Conservation (phyloP, 495 filamentous ascomycete genomes). For the Lophium mytilinum region DNA sequence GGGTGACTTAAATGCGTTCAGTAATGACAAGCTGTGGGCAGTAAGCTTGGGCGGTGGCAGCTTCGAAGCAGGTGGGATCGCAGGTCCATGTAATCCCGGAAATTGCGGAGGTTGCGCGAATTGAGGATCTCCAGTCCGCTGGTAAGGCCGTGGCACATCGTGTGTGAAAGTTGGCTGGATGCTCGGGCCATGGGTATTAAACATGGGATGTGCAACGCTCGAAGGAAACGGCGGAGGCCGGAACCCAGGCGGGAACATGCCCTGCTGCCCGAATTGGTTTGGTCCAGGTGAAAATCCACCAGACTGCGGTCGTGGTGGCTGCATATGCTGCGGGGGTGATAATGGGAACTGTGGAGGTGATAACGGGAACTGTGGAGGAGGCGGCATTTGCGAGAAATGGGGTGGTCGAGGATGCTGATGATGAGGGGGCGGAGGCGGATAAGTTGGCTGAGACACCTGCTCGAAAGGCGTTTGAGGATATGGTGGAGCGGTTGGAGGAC, state of each 20-base stretch:
- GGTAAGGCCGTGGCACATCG: conserved; percentile 41
- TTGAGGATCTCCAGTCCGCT: conserved; percentile 42
- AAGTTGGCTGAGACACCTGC: conserved; percentile 33
- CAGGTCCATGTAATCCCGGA: conserved; percentile 33
- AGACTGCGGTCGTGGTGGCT: conserved; percentile 14
- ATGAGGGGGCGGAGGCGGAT: conserved; percentile 35
- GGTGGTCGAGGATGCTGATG: conserved; percentile 35
- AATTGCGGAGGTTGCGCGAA: conserved; percentile 28
- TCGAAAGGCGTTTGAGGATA: conserved; percentile 37
- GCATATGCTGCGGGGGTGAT: conserved; percentile 6
- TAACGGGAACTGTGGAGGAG: conserved; percentile 40
- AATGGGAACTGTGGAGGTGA: conserved; percentile 18
- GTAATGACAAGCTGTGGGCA: conserved; percentile 27
- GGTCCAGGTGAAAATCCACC: conserved; percentile 25
- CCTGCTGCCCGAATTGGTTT: conserved; percentile 1
- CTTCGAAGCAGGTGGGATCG: conserved; percentile 49
- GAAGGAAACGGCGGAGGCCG: conserved; percentile 10
- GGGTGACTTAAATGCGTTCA: conserved; percentile 30
- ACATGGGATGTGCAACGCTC: neutral
- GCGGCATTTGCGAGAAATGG: conserved; percentile 32
- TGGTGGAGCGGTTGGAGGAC: conserved; percentile 20
- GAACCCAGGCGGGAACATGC: neutral
- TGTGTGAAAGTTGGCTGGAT: conserved; percentile 12
- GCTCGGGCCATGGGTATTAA: conserved; percentile 25
- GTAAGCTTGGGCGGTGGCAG: conserved; percentile 54